Conservation (phyloP, 2,329 filamentous ascomycete genomes). For the Calonectria ilicicola region DNA sequence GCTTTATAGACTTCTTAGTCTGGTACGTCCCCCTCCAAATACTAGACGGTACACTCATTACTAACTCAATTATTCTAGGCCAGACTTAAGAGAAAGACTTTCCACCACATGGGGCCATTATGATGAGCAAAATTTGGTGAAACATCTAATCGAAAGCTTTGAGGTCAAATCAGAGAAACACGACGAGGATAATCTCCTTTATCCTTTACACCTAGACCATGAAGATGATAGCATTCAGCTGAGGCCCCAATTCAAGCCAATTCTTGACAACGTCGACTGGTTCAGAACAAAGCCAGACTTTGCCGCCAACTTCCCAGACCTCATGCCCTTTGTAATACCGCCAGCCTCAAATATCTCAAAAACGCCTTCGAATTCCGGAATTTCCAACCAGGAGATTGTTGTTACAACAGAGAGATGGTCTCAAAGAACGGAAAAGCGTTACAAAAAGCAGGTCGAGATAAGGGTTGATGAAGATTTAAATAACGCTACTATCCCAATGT, state of each 20-base stretch:
- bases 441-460: neutral
- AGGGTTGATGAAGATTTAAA: too few relatives aligned
- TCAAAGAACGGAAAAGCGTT: neutral
- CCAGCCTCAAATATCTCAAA: neutral
- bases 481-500: neutral
- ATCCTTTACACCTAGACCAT: neutral
- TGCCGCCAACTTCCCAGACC: neutral
- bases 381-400: neutral
- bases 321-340: neutral
- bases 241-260: neutral
- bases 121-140: neutral
- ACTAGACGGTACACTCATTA: too few relatives aligned
- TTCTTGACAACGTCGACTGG: neutral
- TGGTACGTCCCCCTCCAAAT: neutral
- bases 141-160: neutral
- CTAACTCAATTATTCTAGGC: neutral
- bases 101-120: neutral
- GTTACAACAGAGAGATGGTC: neutral
- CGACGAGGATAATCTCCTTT: neutral
- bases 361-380: neutral
- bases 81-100: neutral
- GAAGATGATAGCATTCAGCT: neutral
- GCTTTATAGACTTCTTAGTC: neutral
- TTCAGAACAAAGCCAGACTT: neutral
- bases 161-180: neutral